Evolutionary conservation across 2,329 filamentous ascomycete species (phyloP).

Genomic region (Colletotrichum gloeosporioides): DNA sequence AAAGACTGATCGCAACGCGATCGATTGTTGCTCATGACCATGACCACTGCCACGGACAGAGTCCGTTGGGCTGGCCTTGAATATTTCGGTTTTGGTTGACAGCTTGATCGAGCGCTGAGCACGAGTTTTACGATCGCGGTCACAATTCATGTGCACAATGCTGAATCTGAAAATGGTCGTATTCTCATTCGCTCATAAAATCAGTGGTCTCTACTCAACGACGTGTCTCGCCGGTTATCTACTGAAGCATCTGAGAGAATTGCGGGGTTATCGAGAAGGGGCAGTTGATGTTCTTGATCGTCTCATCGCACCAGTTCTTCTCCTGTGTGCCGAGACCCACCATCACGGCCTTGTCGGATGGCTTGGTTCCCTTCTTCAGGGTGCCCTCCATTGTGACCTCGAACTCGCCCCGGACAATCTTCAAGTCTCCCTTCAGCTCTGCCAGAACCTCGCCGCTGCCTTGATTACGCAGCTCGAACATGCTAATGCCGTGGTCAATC

Average conservation of each 20-base stretch:
- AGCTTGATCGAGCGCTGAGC: not conserved
- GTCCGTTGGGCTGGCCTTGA: not conserved
- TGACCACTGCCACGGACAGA: not conserved
- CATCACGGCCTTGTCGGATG: conserved; percentile 26
- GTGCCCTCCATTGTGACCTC: conserved; percentile 33
- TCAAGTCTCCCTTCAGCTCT: conserved; percentile 32
- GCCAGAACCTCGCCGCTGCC: conserved; percentile 28
- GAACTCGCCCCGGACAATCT: conserved; percentile 30
- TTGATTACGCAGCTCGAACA: conserved; percentile 35
- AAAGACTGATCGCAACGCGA: not conserved
- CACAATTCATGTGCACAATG: not conserved
- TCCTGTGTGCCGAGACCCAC: conserved; percentile 29
- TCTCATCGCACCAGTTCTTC: conserved; percentile 31
- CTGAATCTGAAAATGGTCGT: not conserved
- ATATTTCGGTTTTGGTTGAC: not conserved
- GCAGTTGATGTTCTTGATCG: conserved; percentile 31
- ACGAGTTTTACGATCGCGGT: not conserved
- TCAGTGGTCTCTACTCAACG: not conserved
- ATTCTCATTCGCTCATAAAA: conserved; percentile 9
- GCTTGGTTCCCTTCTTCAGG: conserved; percentile 10
- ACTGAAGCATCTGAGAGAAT: conserved; percentile 12
- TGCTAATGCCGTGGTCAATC: conserved; percentile 33
- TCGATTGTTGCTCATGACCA: not conserved
- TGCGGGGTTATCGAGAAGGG: conserved; percentile 17
- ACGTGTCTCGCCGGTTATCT: not conserved